Conservation (phyloP, 768 basidiomycete genomes). For the Termitomyces titanicus region DNA sequence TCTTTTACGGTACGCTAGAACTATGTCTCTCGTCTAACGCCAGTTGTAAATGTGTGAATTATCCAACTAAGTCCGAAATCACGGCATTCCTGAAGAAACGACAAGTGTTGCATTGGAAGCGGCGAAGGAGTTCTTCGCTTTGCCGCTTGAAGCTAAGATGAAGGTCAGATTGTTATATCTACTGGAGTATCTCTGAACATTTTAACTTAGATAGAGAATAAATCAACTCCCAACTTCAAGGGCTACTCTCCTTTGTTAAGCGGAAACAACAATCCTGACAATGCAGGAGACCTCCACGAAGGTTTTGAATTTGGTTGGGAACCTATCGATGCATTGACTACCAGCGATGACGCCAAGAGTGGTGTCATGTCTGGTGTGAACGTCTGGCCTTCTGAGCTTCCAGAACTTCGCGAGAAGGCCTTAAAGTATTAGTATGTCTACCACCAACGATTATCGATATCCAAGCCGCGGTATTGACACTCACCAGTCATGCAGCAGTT, state of each 20-base stretch:
- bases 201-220: slow-evolving; percentile 57
- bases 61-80: slow-evolving; percentile 62
- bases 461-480: background rate
- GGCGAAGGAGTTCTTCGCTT: slow-evolving; percentile 63
- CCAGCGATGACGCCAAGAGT: slow-evolving; percentile 28
- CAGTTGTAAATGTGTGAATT: background rate
- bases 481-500: slow-evolving; percentile 31
- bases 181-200: background rate
- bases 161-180: slow-evolving; percentile 35
- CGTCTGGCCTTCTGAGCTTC: slow-evolving; percentile 68
- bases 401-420: slow-evolving; percentile 55
- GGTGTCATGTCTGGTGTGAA: slow-evolving; percentile 71
- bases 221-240: slow-evolving; percentile 67
- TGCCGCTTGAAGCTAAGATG: slow-evolving; percentile 62
- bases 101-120: slow-evolving; percentile 43
- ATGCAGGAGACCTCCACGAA: slow-evolving; percentile 86
- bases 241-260: slow-evolving; percentile 70
- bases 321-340: slow-evolving; percentile 27
- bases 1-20: slow-evolving; percentile 65
- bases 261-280: slow-evolving; percentile 72
- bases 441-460: background rate
- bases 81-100: slow-evolving; percentile 57
- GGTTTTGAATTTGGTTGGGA: slow-evolving; percentile 88
- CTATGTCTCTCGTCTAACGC: background rate
- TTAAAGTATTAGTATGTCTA: slow-evolving; percentile 62